These are phyloP conservation scores for Arabidopsis arenosa DNA, from an alignment of 345 rosid genomes.

Conservation along the genomic window DNA sequence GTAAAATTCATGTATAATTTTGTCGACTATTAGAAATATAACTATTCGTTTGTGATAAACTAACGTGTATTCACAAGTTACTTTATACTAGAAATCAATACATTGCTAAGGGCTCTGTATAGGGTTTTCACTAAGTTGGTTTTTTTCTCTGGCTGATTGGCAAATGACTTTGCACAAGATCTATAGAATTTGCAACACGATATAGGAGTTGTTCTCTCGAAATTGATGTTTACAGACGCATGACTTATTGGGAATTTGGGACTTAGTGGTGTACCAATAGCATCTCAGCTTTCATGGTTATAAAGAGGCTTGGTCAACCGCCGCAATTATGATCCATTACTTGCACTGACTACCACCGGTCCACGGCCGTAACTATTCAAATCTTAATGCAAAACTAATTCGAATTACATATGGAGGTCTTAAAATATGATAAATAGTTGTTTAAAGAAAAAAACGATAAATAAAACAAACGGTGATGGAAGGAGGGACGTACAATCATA, in stretches of 20 bases:
- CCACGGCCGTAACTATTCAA: neutral
- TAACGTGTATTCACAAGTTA: neutral
- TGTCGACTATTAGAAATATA: neutral
- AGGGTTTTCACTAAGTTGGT: neutral
- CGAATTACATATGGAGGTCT: neutral
- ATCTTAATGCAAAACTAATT: neutral
- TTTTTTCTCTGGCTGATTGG: neutral
- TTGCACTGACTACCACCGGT: neutral
- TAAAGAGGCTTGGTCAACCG: constrained; percentile 2
- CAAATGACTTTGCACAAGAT: neutral
- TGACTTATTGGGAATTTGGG: too few relatives aligned
- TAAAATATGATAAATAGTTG: neutral
- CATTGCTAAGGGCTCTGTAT: neutral
- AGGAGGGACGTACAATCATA: neutral
- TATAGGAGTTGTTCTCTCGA: neutral
- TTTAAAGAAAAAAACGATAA: neutral
- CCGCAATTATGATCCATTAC: neutral
- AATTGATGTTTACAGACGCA: neutral
- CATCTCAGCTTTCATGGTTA: too few relatives aligned
- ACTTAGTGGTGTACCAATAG: too few relatives aligned
- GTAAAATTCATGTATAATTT: constrained; percentile 23
- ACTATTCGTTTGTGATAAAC: neutral
- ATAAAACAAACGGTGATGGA: constrained; percentile 4
- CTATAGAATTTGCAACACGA: neutral
- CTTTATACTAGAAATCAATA: neutral